phyloP scores from a whole-genome alignment of 1,139 yeast species.

The Pichia sp. region DNA sequence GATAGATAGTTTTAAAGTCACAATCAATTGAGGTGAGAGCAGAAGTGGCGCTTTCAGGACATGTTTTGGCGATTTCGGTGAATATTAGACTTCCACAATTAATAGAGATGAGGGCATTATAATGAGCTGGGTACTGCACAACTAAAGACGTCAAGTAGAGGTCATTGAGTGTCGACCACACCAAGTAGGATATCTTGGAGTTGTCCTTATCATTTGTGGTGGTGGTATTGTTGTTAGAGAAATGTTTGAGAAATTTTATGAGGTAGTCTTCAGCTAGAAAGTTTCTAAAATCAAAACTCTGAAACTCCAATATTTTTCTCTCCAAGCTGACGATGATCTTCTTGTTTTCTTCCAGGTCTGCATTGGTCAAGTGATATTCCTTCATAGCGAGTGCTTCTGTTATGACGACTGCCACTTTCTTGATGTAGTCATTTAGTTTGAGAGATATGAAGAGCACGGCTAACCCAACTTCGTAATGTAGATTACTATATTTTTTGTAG shows the following conservation, averaged over 20 bases:
- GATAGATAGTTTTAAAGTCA: too few species aligned
- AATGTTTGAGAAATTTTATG: constrained; percentile 56
- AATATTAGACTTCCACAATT: constrained; percentile 40
- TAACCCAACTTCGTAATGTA: constrained; percentile 50
- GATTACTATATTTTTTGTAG: constrained; percentile 36
- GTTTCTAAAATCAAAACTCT: constrained; percentile 47
- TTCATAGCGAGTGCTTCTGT: constrained; percentile 29
- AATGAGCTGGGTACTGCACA: constrained; percentile 71
- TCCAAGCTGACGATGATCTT: constrained; percentile 52
- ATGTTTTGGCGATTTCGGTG: constrained; percentile 19
- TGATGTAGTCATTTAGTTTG: constrained; percentile 85
- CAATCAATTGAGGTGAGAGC: background rate
- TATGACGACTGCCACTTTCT: constrained; percentile 61
- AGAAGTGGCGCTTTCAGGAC: background rate
- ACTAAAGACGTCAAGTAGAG: constrained; percentile 65
- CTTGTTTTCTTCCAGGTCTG: constrained; percentile 40
- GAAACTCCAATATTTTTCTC: constrained; percentile 43
- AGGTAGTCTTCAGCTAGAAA: constrained; percentile 68
- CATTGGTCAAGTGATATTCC: constrained; percentile 15
- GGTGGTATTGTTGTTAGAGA: constrained; percentile 11
- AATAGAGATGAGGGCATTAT: constrained; percentile 66
- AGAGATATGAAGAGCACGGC: constrained; percentile 75
- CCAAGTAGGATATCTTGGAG: constrained; percentile 41
- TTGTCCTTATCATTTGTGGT: too few species aligned
- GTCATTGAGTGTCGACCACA: constrained; percentile 77